Evolutionary conservation across 305 asterid species (phyloP), one percentile per base, ranked within the genome.

Genomic region (Rubia tinctorum): DNA sequence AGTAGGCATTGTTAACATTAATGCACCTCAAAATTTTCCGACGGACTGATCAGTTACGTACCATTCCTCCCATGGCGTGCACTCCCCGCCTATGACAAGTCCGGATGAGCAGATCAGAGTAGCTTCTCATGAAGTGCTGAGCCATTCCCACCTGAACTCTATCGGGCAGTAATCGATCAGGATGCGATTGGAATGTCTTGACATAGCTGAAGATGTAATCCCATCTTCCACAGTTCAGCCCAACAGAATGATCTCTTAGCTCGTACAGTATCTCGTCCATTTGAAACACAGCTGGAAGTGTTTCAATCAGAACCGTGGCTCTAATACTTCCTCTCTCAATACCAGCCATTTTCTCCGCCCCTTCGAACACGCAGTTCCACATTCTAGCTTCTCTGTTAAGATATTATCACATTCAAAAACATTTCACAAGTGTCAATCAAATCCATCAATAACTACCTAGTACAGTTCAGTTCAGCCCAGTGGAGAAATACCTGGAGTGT

Each of bases 11-110:
- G 40, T 37, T 37, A 6, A 37, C 40, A 37, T 12, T 11, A 12
- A 47, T 11, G 5, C 14, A 13, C 15, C 2, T 47, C 17, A 15
- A 47, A 11, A 47, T 11, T 47, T 30, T 47, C 4, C 18, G 4
- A 13, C 53, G 3, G 53, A 47, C 7, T 14, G 63, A 8, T 47
- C 12, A 30, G 39, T 20, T n/a, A 56, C 76, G 23, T 80, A 89
- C 97, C 98, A 93, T 93, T 22, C 98, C 98, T 49, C 98, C 98
- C 97, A 93, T 91, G 69, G 97, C 98, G 13, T 93, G 98, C 6
- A 88, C 97, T 0, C 91, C 96, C 0, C 96, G 97, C 47, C 88
- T 72, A 59, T 91, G 98, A 68, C 98, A 93, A 0, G 98, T 91
- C 55, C 89, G 62, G 68, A 93, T 91, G 72, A 91, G 97, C 25